These are phyloP conservation scores for Thinopyrum obtusiflorum DNA, from an alignment of 202 grass and related monocot genomes.

Conservation along the genomic window DNA sequence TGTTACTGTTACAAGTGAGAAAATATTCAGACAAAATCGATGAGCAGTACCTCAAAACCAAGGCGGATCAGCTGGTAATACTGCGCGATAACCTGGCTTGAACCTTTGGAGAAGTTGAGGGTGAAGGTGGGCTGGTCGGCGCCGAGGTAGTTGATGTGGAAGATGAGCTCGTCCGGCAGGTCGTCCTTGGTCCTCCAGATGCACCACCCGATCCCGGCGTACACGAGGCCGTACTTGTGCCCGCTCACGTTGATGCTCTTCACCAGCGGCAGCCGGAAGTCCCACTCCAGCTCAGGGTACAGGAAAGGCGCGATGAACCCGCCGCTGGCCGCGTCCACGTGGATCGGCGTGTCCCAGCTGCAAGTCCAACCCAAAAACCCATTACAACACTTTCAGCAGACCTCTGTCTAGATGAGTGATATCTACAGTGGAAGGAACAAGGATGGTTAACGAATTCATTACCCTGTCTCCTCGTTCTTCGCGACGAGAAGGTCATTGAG, in stretches of 20 bases:
- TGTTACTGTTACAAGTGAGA: not conserved
- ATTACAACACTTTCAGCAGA: not conserved
- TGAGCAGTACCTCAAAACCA: conserved; percentile 55
- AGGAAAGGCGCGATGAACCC: conserved; percentile 97
- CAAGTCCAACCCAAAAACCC: not conserved
- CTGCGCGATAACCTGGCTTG: conserved; percentile 94
- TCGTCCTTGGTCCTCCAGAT: conserved; percentile 90
- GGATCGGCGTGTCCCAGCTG: conserved; percentile 95
- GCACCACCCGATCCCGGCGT: conserved; percentile 87
- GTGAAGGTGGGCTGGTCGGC: conserved; percentile 98
- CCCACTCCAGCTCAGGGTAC: conserved; percentile 90
- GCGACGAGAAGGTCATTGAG: conserved; percentile 71
- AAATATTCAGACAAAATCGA: not conserved
- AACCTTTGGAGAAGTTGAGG: conserved; percentile 98
- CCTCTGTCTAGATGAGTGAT: no score
- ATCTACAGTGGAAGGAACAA: not conserved
- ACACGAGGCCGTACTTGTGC: conserved; percentile 91
- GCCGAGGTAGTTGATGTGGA: conserved; percentile 98
- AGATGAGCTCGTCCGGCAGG: conserved; percentile 94
- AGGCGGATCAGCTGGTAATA: conserved; percentile 95
- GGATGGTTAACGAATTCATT: not conserved
- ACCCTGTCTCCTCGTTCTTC: conserved; percentile 91
- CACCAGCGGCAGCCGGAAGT: conserved; percentile 87
- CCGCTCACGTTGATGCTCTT: conserved; percentile 96
- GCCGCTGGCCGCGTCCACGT: conserved; percentile 87